A percentile compares a stretch with the other conserved stretches of the same genome.
phyloP scores from a whole-genome alignment of 106 monocot species.

The Allium cepa region DNA sequence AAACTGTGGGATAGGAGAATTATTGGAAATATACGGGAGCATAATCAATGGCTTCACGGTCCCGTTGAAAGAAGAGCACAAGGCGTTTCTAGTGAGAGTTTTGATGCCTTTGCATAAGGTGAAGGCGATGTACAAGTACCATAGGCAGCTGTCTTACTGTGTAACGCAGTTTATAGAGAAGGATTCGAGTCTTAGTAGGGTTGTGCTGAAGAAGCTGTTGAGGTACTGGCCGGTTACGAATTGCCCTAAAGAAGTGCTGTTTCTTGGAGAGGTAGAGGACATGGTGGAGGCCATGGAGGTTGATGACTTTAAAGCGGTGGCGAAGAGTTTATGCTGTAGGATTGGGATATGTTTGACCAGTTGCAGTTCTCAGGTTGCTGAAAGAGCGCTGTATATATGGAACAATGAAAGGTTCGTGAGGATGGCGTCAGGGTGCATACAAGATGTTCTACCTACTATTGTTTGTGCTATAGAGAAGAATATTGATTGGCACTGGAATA shows the following conservation, averaged over 20 bases:
- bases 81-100: conserved; percentile 24
- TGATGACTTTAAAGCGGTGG: conserved; percentile 20
- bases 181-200: conserved; percentile 21
- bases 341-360: conserved; percentile 35
- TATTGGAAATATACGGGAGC: conserved; percentile 47
- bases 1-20: conserved; percentile 23
- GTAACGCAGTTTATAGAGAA: conserved; percentile 29
- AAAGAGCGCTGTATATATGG: conserved; percentile 49
- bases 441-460: conserved; percentile 26
- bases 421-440: conserved; percentile 22
- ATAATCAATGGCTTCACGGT: conserved; percentile 43
- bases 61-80: conserved; percentile 50
- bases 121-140: conserved; percentile 20
- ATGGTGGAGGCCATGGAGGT: conserved; percentile 20
- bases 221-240: conserved; percentile 42
- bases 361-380: conserved; percentile 52
- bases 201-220: conserved; percentile 21
- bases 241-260: conserved; percentile 47
- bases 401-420: conserved; percentile 39
- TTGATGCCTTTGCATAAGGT: conserved; percentile 44
- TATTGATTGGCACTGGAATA: conserved; percentile 40
- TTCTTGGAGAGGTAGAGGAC: conserved; percentile 41
- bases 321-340: conserved; percentile 22
- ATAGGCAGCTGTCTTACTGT: conserved; percentile 37
- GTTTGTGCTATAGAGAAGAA: conserved; percentile 34